Conservation (phyloP, 192 early-diverging fungal genomes). For the Backusella westeae region DNA sequence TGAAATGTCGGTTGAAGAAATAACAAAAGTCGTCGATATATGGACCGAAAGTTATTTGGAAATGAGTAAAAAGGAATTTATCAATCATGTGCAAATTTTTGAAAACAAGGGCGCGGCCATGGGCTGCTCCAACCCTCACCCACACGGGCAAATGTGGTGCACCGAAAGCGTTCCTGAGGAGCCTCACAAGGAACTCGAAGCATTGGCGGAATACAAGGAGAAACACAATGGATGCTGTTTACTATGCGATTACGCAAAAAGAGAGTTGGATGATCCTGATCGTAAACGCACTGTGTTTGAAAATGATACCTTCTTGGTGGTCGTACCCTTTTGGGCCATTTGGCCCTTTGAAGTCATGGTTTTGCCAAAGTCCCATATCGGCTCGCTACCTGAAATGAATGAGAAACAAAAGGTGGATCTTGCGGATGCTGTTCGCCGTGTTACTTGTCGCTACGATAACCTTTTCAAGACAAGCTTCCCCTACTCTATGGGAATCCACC, state of each 20-base stretch:
- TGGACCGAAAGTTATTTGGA: slow-evolving; percentile 72
- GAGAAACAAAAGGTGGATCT: slow-evolving; percentile 57
- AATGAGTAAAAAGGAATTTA: slow-evolving; percentile 45
- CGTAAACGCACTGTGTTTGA: slow-evolving; percentile 60
- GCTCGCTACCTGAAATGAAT: slow-evolving; percentile 50
- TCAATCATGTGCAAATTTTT: slow-evolving; percentile 92
- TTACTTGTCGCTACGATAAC: slow-evolving; percentile 92
- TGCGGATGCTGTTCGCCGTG: slow-evolving; percentile 70
- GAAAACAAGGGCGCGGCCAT: slow-evolving; percentile 97
- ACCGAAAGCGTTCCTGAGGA: slow-evolving; percentile 83
- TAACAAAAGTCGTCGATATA: slow-evolving; percentile 60
- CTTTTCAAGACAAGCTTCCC: slow-evolving; percentile 90
- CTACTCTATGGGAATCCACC: slow-evolving; percentile 96
- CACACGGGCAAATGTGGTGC: slow-evolving; percentile 95
- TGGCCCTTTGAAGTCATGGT: slow-evolving; percentile 98
- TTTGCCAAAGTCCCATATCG: slow-evolving; percentile 63
- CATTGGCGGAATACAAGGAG: slow-evolving; percentile 60
- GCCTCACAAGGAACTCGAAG: slow-evolving; percentile 65
- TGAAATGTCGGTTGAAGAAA: slow-evolving; percentile 71
- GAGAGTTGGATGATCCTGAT: slow-evolving; percentile 45
- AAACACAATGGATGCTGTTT: slow-evolving; percentile 61
- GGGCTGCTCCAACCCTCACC: slow-evolving; percentile 98
- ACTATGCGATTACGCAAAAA: slow-evolving; percentile 77
- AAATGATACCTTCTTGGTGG: slow-evolving; percentile 76
- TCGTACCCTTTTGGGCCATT: slow-evolving; percentile 95